Conservation (phyloP, 352 stramenopile species). For the Pythium insidiosum region DNA sequence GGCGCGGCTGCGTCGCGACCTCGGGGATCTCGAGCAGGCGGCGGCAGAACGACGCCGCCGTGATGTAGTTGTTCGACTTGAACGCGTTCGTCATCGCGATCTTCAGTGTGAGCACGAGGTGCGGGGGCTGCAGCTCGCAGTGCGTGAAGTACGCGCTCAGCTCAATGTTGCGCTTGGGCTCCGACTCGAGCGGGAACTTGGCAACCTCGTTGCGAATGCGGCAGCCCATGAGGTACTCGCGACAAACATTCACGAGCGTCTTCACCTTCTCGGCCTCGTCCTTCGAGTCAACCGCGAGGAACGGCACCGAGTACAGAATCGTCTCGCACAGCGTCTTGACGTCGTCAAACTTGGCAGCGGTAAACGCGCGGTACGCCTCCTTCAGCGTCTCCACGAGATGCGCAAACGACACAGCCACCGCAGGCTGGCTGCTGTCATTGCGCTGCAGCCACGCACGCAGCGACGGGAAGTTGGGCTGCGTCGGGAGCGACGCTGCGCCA, state of each 20-base stretch:
- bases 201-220: slow-evolving; percentile 90
- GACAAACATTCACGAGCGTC: slow-evolving; percentile 93
- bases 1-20: slow-evolving; percentile 81
- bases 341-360: slow-evolving; percentile 97
- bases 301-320: slow-evolving; percentile 93
- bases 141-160: slow-evolving; percentile 99
- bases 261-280: slow-evolving; percentile 92
- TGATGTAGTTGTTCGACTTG: slow-evolving; percentile 99
- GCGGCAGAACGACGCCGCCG: slow-evolving; percentile 96
- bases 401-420: slow-evolving; percentile 84
- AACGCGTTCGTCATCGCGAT: slow-evolving; percentile 99
- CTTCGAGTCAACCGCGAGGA: slow-evolving; percentile 91
- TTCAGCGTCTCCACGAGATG: slow-evolving; percentile 92
- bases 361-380: slow-evolving; percentile 95
- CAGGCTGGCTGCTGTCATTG: slow-evolving; percentile 82
- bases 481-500: slow-evolving; percentile 69
- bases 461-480: slow-evolving; percentile 73
- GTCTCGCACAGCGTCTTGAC: slow-evolving; percentile 89
- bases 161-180: slow-evolving; percentile 92
- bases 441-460: slow-evolving; percentile 79
- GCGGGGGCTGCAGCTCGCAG: slow-evolving; percentile 97
- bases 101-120: slow-evolving; percentile 97
- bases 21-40: slow-evolving; percentile 97
- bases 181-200: slow-evolving; percentile 49
- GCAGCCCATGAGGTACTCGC: slow-evolving; percentile 98